phyloP scores from a whole-genome alignment of 164 flowering plant species.

The Buxus sempervirens region DNA sequence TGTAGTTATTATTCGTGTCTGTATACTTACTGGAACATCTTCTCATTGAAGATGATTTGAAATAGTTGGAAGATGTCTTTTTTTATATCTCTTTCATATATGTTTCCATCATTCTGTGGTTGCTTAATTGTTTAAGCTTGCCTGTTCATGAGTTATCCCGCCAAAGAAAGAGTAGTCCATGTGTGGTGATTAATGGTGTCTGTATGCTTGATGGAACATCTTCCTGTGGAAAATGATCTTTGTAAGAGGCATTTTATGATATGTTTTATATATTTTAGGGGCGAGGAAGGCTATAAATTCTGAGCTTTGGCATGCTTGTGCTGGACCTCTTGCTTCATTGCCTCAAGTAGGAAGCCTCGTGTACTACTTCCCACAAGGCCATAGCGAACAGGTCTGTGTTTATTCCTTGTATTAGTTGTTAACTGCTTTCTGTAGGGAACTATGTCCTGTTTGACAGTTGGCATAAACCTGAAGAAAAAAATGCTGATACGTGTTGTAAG shows the following conservation, averaged over 20 bases:
- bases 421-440: not conserved
- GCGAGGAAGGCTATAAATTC: conserved; percentile 61
- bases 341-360: conserved; percentile 91
- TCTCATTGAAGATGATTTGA: too few species aligned
- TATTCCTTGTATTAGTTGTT: not conserved
- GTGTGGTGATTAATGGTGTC: too few species aligned
- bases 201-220: too few species aligned
- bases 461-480: not conserved
- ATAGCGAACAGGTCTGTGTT: conserved; percentile 87
- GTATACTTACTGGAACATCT: not conserved
- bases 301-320: conserved; percentile 99
- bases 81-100: not conserved
- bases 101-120: too few species aligned
- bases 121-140: too few species aligned
- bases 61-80: not conserved
- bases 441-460: not conserved
- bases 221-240: too few species aligned
- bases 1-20: too few species aligned
- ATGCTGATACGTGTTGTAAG: not conserved
- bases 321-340: conserved; percentile 89
- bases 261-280: conserved; percentile 35
- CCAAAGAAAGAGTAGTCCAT: too few species aligned
- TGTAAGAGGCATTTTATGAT: too few species aligned
- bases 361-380: conserved; percentile 97
- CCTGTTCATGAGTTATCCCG: too few species aligned